Percentiles rank a stretch among this genome's conserved stretches.
Conservation (phyloP, 768 basidiomycete species). For the Suillus discolor region DNA sequence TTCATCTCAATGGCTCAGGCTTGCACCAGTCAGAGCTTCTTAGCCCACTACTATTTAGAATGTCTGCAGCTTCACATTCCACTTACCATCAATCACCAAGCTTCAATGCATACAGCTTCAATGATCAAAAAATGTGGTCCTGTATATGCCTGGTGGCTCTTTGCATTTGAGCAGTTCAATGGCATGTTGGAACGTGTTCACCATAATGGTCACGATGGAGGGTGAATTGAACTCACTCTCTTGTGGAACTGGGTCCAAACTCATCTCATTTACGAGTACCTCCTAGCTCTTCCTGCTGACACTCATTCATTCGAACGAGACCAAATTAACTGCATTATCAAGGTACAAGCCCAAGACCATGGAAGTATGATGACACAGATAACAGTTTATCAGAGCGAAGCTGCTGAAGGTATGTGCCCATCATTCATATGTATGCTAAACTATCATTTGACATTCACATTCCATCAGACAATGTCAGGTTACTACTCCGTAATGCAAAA, state of each 20-base stretch:
- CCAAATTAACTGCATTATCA: constrained; percentile 17
- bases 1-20: background rate
- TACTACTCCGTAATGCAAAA: background rate
- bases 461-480: background rate
- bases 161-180: constrained; percentile 38
- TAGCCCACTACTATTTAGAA: background rate
- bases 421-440: background rate
- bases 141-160: constrained; percentile 38
- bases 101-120: constrained; percentile 26
- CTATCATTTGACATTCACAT: background rate
- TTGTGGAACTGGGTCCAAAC: constrained; percentile 29
- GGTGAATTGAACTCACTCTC: constrained; percentile 33
- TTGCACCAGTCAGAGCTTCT: background rate
- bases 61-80: background rate
- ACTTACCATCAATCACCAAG: constrained; percentile 31
- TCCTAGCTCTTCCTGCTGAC: constrained; percentile 20
- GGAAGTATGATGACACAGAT: background rate
- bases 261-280: constrained; percentile 28
- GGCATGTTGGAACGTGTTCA: constrained; percentile 36
- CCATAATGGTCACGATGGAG: constrained; percentile 33
- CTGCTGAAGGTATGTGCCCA: background rate
- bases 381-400: background rate
- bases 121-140: constrained; percentile 32
- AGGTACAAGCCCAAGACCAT: constrained; percentile 14
- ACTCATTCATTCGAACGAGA: constrained; percentile 14